Evolutionary conservation across 331 rosid species (phyloP).

Genomic region (Quercus tomentella): DNA sequence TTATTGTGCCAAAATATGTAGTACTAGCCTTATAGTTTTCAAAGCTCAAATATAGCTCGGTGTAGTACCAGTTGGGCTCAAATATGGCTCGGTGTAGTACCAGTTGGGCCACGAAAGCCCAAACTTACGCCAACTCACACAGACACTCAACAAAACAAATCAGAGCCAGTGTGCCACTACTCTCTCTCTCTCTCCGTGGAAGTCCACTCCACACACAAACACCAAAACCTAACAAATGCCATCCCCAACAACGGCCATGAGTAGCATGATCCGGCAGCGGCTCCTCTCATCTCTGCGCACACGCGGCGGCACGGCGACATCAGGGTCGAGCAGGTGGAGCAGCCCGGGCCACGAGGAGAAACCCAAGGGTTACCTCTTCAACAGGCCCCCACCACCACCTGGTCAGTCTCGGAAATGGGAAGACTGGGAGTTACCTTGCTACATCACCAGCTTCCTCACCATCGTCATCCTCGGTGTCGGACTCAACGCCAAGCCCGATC

Average conservation of each 20-base stretch:
- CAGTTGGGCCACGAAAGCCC: too few species aligned
- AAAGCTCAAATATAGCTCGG: too few species aligned
- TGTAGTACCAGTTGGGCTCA: too few species aligned
- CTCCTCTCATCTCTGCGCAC: conserved; percentile 54
- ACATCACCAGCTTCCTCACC: conserved; percentile 66
- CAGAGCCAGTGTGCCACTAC: neutral
- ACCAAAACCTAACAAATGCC: neutral
- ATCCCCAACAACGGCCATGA: conserved; percentile 30
- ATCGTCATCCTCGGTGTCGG: conserved; percentile 79
- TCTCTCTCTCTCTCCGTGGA: neutral
- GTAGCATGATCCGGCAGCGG: conserved; percentile 76
- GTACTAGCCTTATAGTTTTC: too few species aligned
- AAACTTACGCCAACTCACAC: too few species aligned
- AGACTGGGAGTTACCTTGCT: conserved; percentile 81
- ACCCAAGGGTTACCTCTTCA: conserved; percentile 79
- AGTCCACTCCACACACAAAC: neutral
- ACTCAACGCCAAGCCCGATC: conserved; percentile 79
- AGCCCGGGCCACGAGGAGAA: conserved; percentile 78
- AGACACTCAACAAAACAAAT: neutral
- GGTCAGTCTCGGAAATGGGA: conserved; percentile 73
- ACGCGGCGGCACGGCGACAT: conserved; percentile 54
- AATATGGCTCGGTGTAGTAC: too few species aligned
- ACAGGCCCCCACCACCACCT: conserved; percentile 62
- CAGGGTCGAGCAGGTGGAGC: conserved; percentile 72
- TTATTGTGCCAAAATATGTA: too few species aligned